Evolutionary conservation across 768 basidiomycete genomes (phyloP).

Genomic region (Pleurotus tuber-regium): DNA sequence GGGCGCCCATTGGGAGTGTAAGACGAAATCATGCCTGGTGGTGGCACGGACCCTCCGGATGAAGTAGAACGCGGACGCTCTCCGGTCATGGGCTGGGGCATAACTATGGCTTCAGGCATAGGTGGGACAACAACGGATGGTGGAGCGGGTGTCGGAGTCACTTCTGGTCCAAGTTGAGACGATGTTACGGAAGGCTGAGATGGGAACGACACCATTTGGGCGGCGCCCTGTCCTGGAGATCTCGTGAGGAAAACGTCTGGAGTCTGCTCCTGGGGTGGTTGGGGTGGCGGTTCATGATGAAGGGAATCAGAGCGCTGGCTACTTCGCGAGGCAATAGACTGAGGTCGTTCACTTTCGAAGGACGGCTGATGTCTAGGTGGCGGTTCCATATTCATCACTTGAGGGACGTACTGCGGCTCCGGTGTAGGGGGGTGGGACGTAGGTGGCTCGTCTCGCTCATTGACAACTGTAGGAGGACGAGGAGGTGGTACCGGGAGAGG

Average conservation of each 20-base stretch:
- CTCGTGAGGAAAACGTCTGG: slow-evolving; percentile 1
- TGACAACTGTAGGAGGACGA: not conserved
- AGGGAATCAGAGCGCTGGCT: slow-evolving; percentile 3
- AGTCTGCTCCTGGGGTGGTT: not conserved
- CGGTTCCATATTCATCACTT: slow-evolving; percentile 1
- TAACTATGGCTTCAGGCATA: slow-evolving; percentile 8
- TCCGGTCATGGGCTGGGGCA: not conserved
- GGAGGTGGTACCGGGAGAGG: slow-evolving; percentile 6
- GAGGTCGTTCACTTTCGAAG: not conserved
- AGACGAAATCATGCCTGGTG: slow-evolving; percentile 1
- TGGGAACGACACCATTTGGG: not conserved
- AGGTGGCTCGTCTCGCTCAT: not conserved
- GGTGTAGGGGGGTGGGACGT: not conserved
- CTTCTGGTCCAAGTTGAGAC: slow-evolving; percentile 7
- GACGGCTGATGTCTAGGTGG: not conserved
- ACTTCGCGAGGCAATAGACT: slow-evolving; percentile 1
- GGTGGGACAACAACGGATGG: not conserved
- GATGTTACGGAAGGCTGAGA: slow-evolving; percentile 5
- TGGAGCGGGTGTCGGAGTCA: not conserved
- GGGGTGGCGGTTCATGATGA: not conserved
- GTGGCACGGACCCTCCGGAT: not conserved
- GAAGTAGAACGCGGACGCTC: slow-evolving; percentile 4
- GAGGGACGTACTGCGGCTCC: not conserved
- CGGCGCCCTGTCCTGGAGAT: not conserved
- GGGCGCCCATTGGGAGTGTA: not conserved